Base-by-base conservation (phyloP, 2,329 filamentous ascomycete genomes). In the Aspergillus nomiae region DNA sequence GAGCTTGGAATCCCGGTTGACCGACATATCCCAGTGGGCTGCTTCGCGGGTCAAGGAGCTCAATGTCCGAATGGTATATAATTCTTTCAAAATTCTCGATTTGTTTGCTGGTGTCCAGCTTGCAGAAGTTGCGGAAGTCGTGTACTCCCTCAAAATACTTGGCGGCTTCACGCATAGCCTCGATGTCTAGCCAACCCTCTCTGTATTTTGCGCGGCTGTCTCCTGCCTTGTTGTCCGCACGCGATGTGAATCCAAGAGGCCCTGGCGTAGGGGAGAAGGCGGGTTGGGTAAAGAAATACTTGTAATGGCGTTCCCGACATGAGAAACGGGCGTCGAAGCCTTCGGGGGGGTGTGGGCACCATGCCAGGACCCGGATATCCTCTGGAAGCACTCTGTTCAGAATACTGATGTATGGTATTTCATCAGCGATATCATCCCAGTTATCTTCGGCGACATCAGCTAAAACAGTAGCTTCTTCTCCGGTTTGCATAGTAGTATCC, bases 111-210 rank as follows among this genome's bases (percentile, higher is more conserved):
- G 91, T 85, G 78, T 99, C 95, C 63, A 98, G 84, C 78, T 97
- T 97, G 85, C 95, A 98, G 74, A 98, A 91, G 78, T 99, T 99
- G 64, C 95, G 88, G 80, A 98, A 99, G 80, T 99, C 95, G 78
- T 98, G 92, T 58, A 89, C 78, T 7, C 95, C 95, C 70, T 93
- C 87, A 69, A 92, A 94, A 56, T 88, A 83, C 74, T 87, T 89
- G 28, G 94, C 95, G 0, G 92, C 95, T 70, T 88, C 80, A 21
- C 88, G 86, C 95, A 99, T 99, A 41, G 90, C 90, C 0, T 88
- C 89, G 61, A 98, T 91, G 78, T 98, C 90, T 8, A 99, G 86
- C 88, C 90, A 95, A 38, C 93, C 94, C 67, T 89, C 85, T 73
- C 85, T 86, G 41, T 74, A 72, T 28, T 76, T 72, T 16, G 69